Conservation (phyloP, 768 basidiomycete genomes). For the Termitomyces sp. region DNA sequence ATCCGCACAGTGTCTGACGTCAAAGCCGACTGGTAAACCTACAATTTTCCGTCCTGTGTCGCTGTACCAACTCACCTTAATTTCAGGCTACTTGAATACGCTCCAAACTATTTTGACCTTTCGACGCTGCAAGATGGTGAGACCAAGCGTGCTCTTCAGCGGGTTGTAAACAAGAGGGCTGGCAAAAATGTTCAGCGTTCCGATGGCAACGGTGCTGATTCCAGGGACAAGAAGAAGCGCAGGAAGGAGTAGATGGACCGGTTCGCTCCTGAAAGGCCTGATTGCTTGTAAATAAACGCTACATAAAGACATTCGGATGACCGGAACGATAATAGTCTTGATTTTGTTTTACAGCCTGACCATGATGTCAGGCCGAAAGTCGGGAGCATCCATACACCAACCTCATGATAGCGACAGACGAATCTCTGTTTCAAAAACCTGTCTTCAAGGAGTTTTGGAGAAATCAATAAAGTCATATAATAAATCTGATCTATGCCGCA, state of each 20-base stretch:
- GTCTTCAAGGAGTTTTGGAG: too few relatives aligned
- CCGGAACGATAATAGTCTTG: not conserved
- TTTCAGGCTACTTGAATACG: constrained; percentile 34
- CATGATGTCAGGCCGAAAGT: too few relatives aligned
- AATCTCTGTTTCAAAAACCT: too few relatives aligned
- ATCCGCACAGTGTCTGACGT: constrained; percentile 91
- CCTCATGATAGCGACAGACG: not conserved
- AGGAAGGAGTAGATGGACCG: constrained; percentile 17
- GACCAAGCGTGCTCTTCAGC: constrained; percentile 58
- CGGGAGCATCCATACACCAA: not conserved
- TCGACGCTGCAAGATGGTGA: constrained; percentile 60
- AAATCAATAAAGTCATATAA: too few relatives aligned
- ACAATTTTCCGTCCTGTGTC: not conserved
- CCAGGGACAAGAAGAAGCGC: constrained; percentile 26
- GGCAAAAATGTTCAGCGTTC: constrained; percentile 29
- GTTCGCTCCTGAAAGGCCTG: not conserved
- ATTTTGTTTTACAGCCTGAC: not conserved
- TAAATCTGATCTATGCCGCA: too few relatives aligned
- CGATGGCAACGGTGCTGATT: constrained; percentile 16
- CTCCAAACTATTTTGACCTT: constrained; percentile 63
- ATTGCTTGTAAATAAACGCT: not conserved
- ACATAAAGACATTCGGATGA: not conserved
- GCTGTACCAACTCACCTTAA: constrained; percentile 1
- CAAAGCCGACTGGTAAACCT: constrained; percentile 73
- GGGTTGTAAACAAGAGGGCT: constrained; percentile 45